Percentiles rank a stretch among this genome's conserved stretches.
Conservation (phyloP, 2,329 filamentous ascomycete species). For the Albophoma yamanashiensis region DNA sequence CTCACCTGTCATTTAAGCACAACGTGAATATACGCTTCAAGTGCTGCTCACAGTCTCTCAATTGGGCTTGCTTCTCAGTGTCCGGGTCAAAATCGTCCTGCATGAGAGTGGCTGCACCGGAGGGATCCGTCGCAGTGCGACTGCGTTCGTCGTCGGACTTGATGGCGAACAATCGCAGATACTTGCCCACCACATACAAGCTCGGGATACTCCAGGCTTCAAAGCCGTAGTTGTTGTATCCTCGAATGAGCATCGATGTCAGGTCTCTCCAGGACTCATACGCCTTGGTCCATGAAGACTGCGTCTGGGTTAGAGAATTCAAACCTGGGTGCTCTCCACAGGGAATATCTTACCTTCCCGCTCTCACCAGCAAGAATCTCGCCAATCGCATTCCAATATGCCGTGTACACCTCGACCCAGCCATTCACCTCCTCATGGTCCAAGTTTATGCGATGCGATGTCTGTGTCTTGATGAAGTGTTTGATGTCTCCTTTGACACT, state of each 20-base stretch:
- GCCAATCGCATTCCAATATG: slow-evolving; percentile 74
- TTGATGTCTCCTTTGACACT: slow-evolving; percentile 60
- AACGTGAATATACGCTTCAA: slow-evolving; percentile 88
- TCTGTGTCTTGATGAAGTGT: slow-evolving; percentile 56
- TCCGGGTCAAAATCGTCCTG: slow-evolving; percentile 77
- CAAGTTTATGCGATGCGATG: slow-evolving; percentile 40
- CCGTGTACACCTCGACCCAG: slow-evolving; percentile 80
- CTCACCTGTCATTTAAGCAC: slow-evolving; percentile 78
- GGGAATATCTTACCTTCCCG: slow-evolving; percentile 20
- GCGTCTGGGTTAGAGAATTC: slow-evolving; percentile 6
- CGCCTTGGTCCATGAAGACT: slow-evolving; percentile 66
- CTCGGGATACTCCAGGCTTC: slow-evolving; percentile 89
- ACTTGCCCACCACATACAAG: slow-evolving; percentile 78
- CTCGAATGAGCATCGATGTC: slow-evolving; percentile 64
- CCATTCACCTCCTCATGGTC: slow-evolving; percentile 58
- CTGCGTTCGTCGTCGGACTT: slow-evolving; percentile 67
- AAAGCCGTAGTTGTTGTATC: slow-evolving; percentile 67
- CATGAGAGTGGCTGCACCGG: slow-evolving; percentile 36
- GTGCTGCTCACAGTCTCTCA: slow-evolving; percentile 83
- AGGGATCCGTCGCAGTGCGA: slow-evolving; percentile 22
- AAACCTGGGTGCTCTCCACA: background rate
- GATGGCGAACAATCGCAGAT: slow-evolving; percentile 80
- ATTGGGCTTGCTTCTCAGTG: slow-evolving; percentile 65
- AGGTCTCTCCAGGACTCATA: slow-evolving; percentile 88
- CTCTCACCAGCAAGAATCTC: slow-evolving; percentile 51